Evolutionary conservation across 1,284 basidiomycete genomes (phyloP), one percentile per base, ranked within the genome.

Genomic region (Crepidotus sp.): DNA sequence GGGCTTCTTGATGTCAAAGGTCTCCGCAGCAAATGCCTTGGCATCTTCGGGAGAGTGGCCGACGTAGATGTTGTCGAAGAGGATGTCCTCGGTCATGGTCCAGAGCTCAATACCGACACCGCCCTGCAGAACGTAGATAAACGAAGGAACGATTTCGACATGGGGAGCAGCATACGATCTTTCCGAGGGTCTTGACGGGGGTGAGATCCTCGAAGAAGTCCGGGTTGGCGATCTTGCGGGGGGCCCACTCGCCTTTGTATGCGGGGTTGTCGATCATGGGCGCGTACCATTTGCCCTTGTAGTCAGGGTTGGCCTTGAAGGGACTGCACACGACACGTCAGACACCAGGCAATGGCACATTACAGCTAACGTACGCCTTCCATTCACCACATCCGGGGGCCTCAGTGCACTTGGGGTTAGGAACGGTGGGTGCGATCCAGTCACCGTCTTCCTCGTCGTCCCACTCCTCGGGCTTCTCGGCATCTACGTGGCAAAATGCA

Each of bases 361-460:
- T 46, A 37, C 31, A 41, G 34, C 10, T 6, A 4, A 57, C 73
- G 38, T 56, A 81, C 79, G 76, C 76, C 58, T 80, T 82, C 91
- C 91, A 96, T 61, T 84, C 78, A 60, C 96, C 96, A 59, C 96
- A 99, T 35, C 96, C 96, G 55, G 92, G 79, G 48, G 81, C 92
- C 48, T 83, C 84, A 54, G 81, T 74, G 60, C 94, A 97, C 63
- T 83, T 86, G 57, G 93, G 88, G 76, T 97, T 97, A 53, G 77
- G 69, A 46, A 98, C 72, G 49, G 78, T 80, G 21, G 95, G 93
- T 9, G 93, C 78, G 50, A 97, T 77, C 92, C 93, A 99, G 61
- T 98, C 95, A 64, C 96, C 96, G 59, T 98, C 95, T 64, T 98
- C 95, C 65, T 98, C 96, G 56, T 98, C 89, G 61, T 97, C 94